Percentiles rank a stretch among this genome's conserved stretches.
Evolutionary conservation across 2,329 filamentous ascomycete species (phyloP).

Genomic region (Fusarium nurragi): DNA sequence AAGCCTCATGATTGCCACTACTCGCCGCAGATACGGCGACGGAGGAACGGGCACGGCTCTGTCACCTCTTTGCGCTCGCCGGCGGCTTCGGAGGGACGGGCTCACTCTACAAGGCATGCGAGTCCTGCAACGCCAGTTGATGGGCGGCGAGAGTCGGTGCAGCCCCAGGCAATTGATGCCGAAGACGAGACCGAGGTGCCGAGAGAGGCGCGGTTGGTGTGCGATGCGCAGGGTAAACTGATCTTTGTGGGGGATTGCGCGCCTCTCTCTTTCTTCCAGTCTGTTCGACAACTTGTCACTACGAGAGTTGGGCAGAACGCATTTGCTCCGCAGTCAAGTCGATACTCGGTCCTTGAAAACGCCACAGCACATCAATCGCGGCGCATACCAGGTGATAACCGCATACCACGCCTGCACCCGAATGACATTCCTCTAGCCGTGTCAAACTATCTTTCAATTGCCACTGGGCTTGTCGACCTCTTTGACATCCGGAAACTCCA

Average conservation of each 20-base stretch:
- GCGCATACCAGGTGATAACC: conserved; percentile 28
- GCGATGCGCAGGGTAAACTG: conserved; percentile 63
- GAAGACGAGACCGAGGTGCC: conserved; percentile 66
- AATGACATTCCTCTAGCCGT: conserved; percentile 47
- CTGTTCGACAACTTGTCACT: conserved; percentile 62
- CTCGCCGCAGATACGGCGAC: conserved; percentile 54
- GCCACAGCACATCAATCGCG: conserved; percentile 44
- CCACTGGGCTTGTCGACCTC: conserved; percentile 59
- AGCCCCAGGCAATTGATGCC: conserved; percentile 28
- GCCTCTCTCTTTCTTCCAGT: conserved; percentile 65
- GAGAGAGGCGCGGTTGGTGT: conserved; percentile 61
- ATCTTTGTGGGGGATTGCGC: conserved; percentile 67
- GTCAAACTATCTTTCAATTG: conserved; percentile 51
- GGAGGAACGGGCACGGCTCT: conserved; percentile 43
- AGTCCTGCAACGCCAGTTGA: conserved; percentile 30
- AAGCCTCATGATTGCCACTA: conserved; percentile 58
- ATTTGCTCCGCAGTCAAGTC: conserved; percentile 61
- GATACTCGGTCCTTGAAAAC: conserved; percentile 61
- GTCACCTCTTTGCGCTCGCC: conserved; percentile 30
- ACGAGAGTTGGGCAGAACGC: conserved; percentile 59
- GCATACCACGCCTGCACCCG: conserved; percentile 43
- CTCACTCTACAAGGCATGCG: conserved; percentile 24
- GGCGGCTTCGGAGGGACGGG: conserved; percentile 31
- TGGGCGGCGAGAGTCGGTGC: background rate
- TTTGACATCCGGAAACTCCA: conserved; percentile 55